These are phyloP conservation scores for Leucocoprinus leucothites DNA, from an alignment of 768 basidiomycete species.

Conservation along the genomic window DNA sequence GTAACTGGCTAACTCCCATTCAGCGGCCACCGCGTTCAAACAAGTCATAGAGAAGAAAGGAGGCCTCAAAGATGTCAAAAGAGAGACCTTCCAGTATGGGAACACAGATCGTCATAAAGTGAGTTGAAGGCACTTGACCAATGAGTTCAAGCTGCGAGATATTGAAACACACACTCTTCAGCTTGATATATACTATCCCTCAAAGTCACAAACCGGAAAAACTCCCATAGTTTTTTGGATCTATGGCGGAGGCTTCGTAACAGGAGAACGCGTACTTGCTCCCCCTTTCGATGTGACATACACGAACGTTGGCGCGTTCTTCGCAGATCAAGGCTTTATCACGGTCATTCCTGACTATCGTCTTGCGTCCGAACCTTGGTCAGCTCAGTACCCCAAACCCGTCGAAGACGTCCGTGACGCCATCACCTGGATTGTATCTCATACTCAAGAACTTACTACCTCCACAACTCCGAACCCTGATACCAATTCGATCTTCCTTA, in stretches of 20 bases:
- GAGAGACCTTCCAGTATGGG: constrained; percentile 57
- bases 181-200: constrained; percentile 69
- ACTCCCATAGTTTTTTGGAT: constrained; percentile 60
- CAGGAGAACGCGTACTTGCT: constrained; percentile 43
- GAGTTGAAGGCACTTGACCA: constrained; percentile 9
- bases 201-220: constrained; percentile 23
- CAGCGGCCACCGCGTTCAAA: not conserved
- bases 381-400: constrained; percentile 47
- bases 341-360: constrained; percentile 71
- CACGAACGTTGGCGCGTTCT: constrained; percentile 56
- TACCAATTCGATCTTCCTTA: constrained; percentile 39
- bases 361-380: constrained; percentile 41
- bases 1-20: not conserved
- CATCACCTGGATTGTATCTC: constrained; percentile 45
- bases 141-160: not conserved
- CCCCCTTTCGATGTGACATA: constrained; percentile 49
- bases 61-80: not conserved
- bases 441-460: constrained; percentile 28
- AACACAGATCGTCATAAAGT: constrained; percentile 48
- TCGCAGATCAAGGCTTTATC: constrained; percentile 54
- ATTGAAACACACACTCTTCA: constrained; percentile 20
- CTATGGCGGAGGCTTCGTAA: constrained; percentile 64
- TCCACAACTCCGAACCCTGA: constrained; percentile 34
- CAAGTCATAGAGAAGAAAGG: not conserved
- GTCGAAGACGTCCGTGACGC: constrained; percentile 62